These are phyloP conservation scores for Russula lepida DNA, from an alignment of 768 basidiomycete species.

Conservation along the genomic window DNA sequence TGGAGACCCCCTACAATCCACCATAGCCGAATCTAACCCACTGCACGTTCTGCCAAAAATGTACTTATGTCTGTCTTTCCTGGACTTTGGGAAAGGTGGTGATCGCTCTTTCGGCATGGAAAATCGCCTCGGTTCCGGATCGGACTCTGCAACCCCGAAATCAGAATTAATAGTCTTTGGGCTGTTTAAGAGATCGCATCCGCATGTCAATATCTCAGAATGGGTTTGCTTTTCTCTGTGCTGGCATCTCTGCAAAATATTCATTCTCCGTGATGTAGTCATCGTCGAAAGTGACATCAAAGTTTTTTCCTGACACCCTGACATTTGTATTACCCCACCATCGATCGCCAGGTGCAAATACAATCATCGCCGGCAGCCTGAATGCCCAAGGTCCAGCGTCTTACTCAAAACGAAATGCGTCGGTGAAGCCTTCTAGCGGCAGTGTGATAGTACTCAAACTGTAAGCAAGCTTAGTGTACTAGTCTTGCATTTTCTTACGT, in stretches of 20 bases:
- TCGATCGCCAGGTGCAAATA: constrained; percentile 1
- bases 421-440: constrained; percentile 4
- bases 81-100: constrained; percentile 16
- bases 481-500: not conserved
- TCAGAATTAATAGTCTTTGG: constrained; percentile 30
- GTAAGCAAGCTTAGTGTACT: not conserved
- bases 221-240: constrained; percentile 13
- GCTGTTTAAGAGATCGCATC: not conserved
- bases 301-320: constrained; percentile 10
- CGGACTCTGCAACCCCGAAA: constrained; percentile 32
- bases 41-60: not conserved
- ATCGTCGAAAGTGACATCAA: not conserved
- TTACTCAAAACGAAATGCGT: not conserved
- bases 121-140: not conserved
- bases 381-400: not conserved
- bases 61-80: constrained; percentile 17
- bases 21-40: not conserved
- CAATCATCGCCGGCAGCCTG: constrained; percentile 14
- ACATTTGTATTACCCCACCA: constrained; percentile 17
- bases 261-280: not conserved
- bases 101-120: not conserved
- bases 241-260: not conserved
- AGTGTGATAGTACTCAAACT: constrained; percentile 6
- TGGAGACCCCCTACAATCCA: not conserved
- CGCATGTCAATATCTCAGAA: not conserved